These are phyloP conservation scores for Centaurea solstitialis DNA, from an alignment of 129 eudicot genomes.

Conservation along the genomic window DNA sequence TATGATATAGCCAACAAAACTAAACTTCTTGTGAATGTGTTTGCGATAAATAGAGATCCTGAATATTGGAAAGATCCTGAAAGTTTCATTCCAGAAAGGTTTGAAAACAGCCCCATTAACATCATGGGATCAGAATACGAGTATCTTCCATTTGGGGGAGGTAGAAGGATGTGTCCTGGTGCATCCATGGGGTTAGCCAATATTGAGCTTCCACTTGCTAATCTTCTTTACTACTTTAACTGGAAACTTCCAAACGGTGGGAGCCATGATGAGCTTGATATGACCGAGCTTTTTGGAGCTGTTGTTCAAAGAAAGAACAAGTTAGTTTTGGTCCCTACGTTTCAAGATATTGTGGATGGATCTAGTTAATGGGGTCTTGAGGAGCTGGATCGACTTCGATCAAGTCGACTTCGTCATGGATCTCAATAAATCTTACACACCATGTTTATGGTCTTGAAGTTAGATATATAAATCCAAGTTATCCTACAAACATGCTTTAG, in stretches of 20 bases:
- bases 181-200: slow-evolving; percentile 19
- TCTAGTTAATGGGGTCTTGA: background rate
- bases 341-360: background rate
- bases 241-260: slow-evolving; percentile 31
- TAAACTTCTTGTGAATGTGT: slow-evolving; percentile 16
- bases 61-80: slow-evolving; percentile 20
- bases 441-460: too few species aligned
- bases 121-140: slow-evolving; percentile 14
- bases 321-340: background rate
- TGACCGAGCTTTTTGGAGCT: slow-evolving; percentile 4
- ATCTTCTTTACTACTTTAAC: slow-evolving; percentile 24
- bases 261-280: background rate
- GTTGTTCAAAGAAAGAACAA: background rate
- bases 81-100: slow-evolving; percentile 29
- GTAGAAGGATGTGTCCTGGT: slow-evolving; percentile 22
- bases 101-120: slow-evolving; percentile 7
- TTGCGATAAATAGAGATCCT: background rate
- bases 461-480: too few species aligned
- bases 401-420: too few species aligned
- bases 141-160: slow-evolving; percentile 25
- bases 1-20: slow-evolving; percentile 7
- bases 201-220: slow-evolving; percentile 19
- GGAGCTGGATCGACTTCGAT: background rate
- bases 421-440: too few species aligned
- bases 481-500: too few species aligned